Percentiles rank a stretch among this genome's conserved stretches.
These are phyloP conservation scores for Pseudomonodictys pantanalensis DNA, from an alignment of 495 filamentous ascomycete species.

Conservation along the genomic window DNA sequence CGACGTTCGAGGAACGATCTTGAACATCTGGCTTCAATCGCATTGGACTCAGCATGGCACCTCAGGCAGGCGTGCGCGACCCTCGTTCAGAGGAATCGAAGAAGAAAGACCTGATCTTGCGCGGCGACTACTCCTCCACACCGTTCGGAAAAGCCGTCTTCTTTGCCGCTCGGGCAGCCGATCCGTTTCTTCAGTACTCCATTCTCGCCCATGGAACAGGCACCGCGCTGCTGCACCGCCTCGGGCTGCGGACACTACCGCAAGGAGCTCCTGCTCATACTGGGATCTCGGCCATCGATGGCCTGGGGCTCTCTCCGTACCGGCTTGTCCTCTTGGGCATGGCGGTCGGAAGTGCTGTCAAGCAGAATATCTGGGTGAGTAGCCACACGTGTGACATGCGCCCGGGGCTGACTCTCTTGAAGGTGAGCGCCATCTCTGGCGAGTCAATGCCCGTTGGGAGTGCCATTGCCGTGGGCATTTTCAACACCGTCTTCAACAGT, in stretches of 20 bases:
- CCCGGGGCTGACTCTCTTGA: no score
- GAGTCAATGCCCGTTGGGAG: slow-evolving; percentile 21
- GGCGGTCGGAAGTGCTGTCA: slow-evolving; percentile 38
- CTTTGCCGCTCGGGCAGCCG: slow-evolving; percentile 54
- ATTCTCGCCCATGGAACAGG: slow-evolving; percentile 46
- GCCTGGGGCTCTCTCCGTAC: slow-evolving; percentile 44
- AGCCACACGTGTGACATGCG: no score
- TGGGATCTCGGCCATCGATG: slow-evolving; percentile 37
- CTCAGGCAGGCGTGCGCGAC: slow-evolving; percentile 11
- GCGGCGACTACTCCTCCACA: slow-evolving; percentile 41
- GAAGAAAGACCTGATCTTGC: slow-evolving; percentile 35
- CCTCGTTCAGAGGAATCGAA: slow-evolving; percentile 23
- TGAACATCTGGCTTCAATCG: background rate
- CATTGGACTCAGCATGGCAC: slow-evolving; percentile 1
- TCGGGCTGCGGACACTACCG: slow-evolving; percentile 38
- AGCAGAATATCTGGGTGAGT: slow-evolving; percentile 36
- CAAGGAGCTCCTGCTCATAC: slow-evolving; percentile 36
- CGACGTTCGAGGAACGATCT: background rate
- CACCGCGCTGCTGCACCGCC: slow-evolving; percentile 32
- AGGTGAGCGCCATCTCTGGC: slow-evolving; percentile 6
- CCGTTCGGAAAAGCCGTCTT: slow-evolving; percentile 54
- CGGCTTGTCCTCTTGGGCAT: slow-evolving; percentile 49
- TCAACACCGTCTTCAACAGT: slow-evolving; percentile 33
- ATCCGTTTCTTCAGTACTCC: slow-evolving; percentile 56
- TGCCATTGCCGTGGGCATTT: slow-evolving; percentile 22